Evolutionary conservation across 163 green algal species (phyloP), one percentile per base, ranked within the genome.

Genomic region (Prototheca wickerhamii): DNA sequence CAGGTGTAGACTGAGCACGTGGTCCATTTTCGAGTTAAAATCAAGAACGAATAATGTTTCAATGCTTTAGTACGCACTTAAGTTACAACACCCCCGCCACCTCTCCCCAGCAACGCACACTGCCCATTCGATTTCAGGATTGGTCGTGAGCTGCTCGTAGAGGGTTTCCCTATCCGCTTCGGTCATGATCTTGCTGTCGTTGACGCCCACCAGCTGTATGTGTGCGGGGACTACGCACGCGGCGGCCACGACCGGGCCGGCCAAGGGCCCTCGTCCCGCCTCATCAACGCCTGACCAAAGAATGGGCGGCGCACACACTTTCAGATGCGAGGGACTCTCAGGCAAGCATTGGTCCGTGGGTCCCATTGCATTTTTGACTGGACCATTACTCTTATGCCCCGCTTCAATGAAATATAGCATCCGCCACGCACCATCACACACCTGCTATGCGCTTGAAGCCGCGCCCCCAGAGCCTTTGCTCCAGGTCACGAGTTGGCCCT

Each of bases 201-300:
- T 68, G 0, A 94, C 58, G 40, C 69, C 72, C 2, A 63, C 23
- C 26, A 89, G 77, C 40, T 77, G 30, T 0, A 88, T 52, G 33
- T 72, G 42, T 0, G 59, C 5, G 2, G 88, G 81, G 18, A 96
- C 64, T 17, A 90, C 58, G 60, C 83, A 91, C 4, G 88, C 89
- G 0, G 85, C 91, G 15, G 89, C 88, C 42, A 97, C 86, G 2
- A 95, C 87, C 4, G 87, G 87, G 5, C 91, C 91, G 23, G 90
- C 90, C 44, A 96, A 71, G 1, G 89, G 88, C 0, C 91, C 91
- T 2, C 89, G 68, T 1, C 91, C 91, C 15, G 88, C 90, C 63
- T 97, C 91, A 53, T 97, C 91, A 1, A 95, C 83, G 15, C 91
- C 91, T 29, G 67, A 65, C 58, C 25, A 25, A 18, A 58, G 7